Evolutionary conservation across 2,329 filamentous ascomycete genomes (phyloP), one percentile per base, ranked within the genome.

Genomic region (Pyrenochaeta sp.): DNA sequence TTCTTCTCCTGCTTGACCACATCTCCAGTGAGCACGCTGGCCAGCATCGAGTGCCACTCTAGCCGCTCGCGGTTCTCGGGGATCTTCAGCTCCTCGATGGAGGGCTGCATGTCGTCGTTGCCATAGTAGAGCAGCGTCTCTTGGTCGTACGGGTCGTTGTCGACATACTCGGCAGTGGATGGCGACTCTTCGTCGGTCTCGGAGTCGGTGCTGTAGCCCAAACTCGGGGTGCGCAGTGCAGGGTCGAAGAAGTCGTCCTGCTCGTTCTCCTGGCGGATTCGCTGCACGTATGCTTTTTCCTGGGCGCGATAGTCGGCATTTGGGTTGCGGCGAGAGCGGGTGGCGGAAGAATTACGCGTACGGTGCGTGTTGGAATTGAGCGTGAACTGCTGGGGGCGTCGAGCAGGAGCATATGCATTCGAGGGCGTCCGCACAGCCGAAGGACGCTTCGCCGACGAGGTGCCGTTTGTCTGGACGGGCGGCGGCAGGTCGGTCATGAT

Each of bases 1-100:
- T 97, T 96, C 82, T 99, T 99, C 79, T 99, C 95, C 76, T 99
- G 95, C 68, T 92, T 91, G 52, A 99, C 94, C 7, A 99, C 95
- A 74, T 99, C 95, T 61, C 95, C 95, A 1, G 93, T 97, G 63
- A 99, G 80, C 3, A 99, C 95, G 12, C 94, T 96, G 54, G 94
- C 91, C 51, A 99, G 80, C 95, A 99, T 99, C 2, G 92, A 92
- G 77, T 99, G 93, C 95, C 95, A 99, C 77, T 99, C 95, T 20
- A 99, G 81, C 39, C 94, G 84, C 76, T 98, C 95, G 56, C 93
- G 85, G 70, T 93, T 97, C 59, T 88, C 87, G 1, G 92, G 90
- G 66, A 97, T 90, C 75, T 90, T 90, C 46, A 98, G 77, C 74
- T 99, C 95, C 68, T 98, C 95, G 20, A 91, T 83, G 3, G 91